Base-by-base conservation (phyloP, 1,139 yeast species). In the Sugiyamaella sp. region DNA sequence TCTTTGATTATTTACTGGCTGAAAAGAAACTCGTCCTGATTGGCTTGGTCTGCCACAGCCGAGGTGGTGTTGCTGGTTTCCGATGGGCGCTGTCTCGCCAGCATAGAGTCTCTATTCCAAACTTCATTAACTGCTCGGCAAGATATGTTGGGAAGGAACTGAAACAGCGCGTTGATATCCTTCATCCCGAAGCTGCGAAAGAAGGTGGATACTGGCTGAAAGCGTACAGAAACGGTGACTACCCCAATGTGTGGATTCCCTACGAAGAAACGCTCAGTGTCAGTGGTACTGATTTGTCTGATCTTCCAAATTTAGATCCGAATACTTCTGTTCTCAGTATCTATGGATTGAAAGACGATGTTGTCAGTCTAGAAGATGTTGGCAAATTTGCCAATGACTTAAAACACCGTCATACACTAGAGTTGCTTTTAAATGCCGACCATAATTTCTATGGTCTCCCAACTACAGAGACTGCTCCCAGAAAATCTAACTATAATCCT, bases 1-100 rank as follows among this genome's bases (percentile, higher is more conserved):
- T 81, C 39, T 77, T 78, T 40, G 77, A 78, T 48, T 82, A 75
- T 60, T 66, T 83, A 25, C 61, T 64, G 53, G 38, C 53, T 2
- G 41, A 52, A 67, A 69, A 56, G 71, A 71, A 24, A 46, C 51
- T 62, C 55, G 59, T 64, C 2, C 71, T 89, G 10, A 80, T 62
- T 49, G 66, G 69, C 2, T 68, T 89, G 4, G 81, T 88, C 33
- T 85, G 83, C 1, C 98, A 91, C 67, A 88, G 96, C 0, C 74
- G 97, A 56, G 97, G 96, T 3, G 76, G 81, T 0, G 79, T 86
- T 21, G 86, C 93, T n/a, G 81, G 84, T 82, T 83, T 88, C 63
- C 72, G 80, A 54, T 90, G 95, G 89, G 84, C 85, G 1, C 56
- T 77, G 42, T 32, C 29, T 35, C 61, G 69, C 47, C 81, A 80